These are phyloP conservation scores for Barnettozyma sucrosica DNA, from an alignment of 805 yeast species.

Conservation along the genomic window DNA sequence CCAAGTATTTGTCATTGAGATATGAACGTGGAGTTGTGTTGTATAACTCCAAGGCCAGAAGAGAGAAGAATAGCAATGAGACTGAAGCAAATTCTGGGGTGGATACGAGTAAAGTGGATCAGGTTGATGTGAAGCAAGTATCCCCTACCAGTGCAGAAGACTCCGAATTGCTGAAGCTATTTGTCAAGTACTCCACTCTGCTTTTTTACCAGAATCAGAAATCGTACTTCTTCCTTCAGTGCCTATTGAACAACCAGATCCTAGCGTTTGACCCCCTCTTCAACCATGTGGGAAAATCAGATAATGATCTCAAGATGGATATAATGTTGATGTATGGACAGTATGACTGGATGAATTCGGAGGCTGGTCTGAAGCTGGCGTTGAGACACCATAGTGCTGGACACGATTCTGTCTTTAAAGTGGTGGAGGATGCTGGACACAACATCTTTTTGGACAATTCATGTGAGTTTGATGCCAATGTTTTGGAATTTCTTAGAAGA, in stretches of 20 bases:
- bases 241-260: slow-evolving; percentile 26
- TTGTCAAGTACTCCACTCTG: slow-evolving; percentile 19
- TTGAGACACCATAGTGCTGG: slow-evolving; percentile 14
- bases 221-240: slow-evolving; percentile 15
- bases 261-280: slow-evolving; percentile 60
- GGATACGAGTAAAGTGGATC: slow-evolving; percentile 8
- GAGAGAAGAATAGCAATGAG: not conserved
- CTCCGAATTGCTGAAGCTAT: slow-evolving; percentile 14
- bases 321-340: slow-evolving; percentile 49
- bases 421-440: slow-evolving; percentile 60
- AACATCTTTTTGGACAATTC: slow-evolving; percentile 70
- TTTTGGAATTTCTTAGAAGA: slow-evolving; percentile 29
- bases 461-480: slow-evolving; percentile 41
- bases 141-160: slow-evolving; percentile 17
- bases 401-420: slow-evolving; percentile 12
- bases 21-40: slow-evolving; percentile 11
- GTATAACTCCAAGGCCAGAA: slow-evolving; percentile 6
- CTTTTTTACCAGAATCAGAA: slow-evolving; percentile 20
- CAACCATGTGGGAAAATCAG: slow-evolving; percentile 41
- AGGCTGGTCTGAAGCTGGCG: slow-evolving; percentile 38
- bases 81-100: not conserved
- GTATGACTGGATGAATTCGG: slow-evolving; percentile 66
- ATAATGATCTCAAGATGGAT: slow-evolving; percentile 26
- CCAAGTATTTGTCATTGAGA: slow-evolving; percentile 15
- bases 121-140: slow-evolving; percentile 24